Conservation (phyloP, 306 rosid species). For the Vigna angularis region DNA sequence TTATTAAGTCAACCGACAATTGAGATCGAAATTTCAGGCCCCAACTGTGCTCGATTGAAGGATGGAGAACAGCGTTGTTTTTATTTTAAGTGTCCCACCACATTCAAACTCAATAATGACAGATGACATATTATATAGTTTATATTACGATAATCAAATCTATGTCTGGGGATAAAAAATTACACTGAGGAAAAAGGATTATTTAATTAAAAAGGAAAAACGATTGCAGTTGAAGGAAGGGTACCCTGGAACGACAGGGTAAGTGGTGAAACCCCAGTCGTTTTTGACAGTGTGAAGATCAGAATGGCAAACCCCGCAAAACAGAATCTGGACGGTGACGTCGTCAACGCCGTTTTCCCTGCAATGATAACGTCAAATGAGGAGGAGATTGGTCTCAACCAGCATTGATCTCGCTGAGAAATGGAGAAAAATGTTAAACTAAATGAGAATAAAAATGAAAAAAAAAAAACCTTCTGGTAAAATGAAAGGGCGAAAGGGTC, state of each 20-base stretch:
- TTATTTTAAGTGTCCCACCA: slow-evolving; percentile 10
- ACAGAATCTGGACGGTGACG: slow-evolving; percentile 72
- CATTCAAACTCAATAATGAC: slow-evolving; percentile 8
- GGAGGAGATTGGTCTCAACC: neutral
- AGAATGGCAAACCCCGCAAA: slow-evolving; percentile 93
- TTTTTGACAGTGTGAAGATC: slow-evolving; percentile 78
- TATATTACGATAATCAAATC: neutral
- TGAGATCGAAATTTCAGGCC: slow-evolving; percentile 30
- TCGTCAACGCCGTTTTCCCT: slow-evolving; percentile 84
- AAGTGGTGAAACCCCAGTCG: slow-evolving; percentile 83
- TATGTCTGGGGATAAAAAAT: neutral
- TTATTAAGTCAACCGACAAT: neutral
- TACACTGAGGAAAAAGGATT: neutral
- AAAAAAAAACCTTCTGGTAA: slow-evolving; percentile 54
- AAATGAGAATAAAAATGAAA: neutral
- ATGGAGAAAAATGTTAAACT: neutral
- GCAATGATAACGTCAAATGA: slow-evolving; percentile 25
- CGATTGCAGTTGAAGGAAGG: neutral
- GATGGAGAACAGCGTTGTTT: no score
- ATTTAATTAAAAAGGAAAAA: neutral
- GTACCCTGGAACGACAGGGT: slow-evolving; percentile 94
- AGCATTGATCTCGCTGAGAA: neutral
- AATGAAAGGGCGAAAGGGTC: slow-evolving; percentile 56
- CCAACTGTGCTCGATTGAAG: neutral
- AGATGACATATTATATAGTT: slow-evolving; percentile 2